Evolutionary conservation across 2,329 filamentous ascomycete genomes (phyloP).

Genomic region (Amauroascus verrucosus): DNA sequence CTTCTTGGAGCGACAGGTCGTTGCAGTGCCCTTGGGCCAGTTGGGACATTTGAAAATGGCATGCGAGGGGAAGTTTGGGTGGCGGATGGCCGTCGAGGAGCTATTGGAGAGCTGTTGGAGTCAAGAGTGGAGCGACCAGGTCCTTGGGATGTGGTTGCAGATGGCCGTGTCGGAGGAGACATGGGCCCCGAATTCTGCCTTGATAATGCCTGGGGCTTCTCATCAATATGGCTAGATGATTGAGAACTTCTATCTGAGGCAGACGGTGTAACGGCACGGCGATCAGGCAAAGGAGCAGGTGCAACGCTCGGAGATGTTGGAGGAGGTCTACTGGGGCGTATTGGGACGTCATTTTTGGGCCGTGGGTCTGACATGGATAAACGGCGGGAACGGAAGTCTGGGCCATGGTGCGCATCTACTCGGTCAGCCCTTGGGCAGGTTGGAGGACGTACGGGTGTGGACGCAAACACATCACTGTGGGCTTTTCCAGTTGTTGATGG

Average conservation of each 20-base stretch:
- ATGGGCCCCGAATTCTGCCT: slow-evolving; percentile 1
- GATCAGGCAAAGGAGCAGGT: slow-evolving; percentile 22
- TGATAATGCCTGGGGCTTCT: neutral
- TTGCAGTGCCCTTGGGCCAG: slow-evolving; percentile 33
- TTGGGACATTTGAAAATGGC: slow-evolving; percentile 31
- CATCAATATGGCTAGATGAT: neutral
- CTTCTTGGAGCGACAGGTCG: slow-evolving; percentile 25
- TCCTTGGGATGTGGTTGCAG: neutral
- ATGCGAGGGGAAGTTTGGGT: slow-evolving; percentile 28
- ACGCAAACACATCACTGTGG: slow-evolving; percentile 1
- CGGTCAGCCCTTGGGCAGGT: slow-evolving; percentile 38
- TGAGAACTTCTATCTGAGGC: neutral
- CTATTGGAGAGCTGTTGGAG: neutral
- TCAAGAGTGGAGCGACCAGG: slow-evolving; percentile 1
- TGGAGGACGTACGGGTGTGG: slow-evolving; percentile 26
- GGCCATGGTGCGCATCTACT: slow-evolving; percentile 19
- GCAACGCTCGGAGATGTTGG: slow-evolving; percentile 14
- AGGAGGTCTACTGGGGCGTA: slow-evolving; percentile 21
- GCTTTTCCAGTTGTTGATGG: neutral
- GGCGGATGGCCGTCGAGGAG: slow-evolving; percentile 5
- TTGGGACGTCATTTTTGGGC: slow-evolving; percentile 21
- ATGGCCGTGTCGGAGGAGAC: slow-evolving; percentile 1
- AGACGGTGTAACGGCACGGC: neutral
- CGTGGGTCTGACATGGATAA: slow-evolving; percentile 19
- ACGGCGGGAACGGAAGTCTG: slow-evolving; percentile 22